Conservation (phyloP, 1,284 basidiomycete species). For the Coriolopsis trogii region DNA sequence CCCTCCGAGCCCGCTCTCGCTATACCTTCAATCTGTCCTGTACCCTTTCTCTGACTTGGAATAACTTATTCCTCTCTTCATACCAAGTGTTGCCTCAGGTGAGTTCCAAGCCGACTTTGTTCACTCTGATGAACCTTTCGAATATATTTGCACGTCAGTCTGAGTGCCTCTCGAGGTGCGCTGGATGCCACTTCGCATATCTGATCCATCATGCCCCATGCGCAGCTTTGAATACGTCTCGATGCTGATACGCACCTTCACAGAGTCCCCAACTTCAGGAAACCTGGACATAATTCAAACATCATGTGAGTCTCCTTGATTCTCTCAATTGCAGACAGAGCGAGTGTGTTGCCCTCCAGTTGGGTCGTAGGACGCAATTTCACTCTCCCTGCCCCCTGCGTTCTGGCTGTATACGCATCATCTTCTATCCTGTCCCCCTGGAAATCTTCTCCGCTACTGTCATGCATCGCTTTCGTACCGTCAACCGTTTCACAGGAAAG, state of each 20-base stretch:
- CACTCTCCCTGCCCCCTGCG: too few species aligned
- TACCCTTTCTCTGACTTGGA: slow-evolving; percentile 6
- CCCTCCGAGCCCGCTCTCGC: slow-evolving; percentile 2
- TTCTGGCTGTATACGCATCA: neutral
- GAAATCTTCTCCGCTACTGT: slow-evolving; percentile 16
- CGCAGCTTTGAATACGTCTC: slow-evolving; percentile 1
- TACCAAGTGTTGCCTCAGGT: slow-evolving; percentile 1
- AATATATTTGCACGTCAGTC: slow-evolving; percentile 58
- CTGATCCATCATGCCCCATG: slow-evolving; percentile 22
- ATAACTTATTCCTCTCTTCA: slow-evolving; percentile 17
- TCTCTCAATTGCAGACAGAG: neutral
- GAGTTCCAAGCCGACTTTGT: slow-evolving; percentile 3
- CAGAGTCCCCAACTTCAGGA: slow-evolving; percentile 1
- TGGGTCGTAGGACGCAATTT: too few species aligned
- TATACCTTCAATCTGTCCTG: slow-evolving; percentile 5
- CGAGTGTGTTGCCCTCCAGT: neutral
- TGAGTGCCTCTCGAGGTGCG: slow-evolving; percentile 36
- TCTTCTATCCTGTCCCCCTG: slow-evolving; percentile 1
- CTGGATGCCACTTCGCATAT: slow-evolving; percentile 45
- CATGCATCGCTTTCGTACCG: slow-evolving; percentile 4
- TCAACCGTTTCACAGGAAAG: slow-evolving; percentile 7
- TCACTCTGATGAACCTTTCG: slow-evolving; percentile 20
- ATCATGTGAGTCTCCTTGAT: slow-evolving; percentile 6
- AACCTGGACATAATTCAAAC: neutral
- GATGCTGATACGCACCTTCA: slow-evolving; percentile 10